Conservation (phyloP, 768 basidiomycete species). For the Amyloporia xantha region DNA sequence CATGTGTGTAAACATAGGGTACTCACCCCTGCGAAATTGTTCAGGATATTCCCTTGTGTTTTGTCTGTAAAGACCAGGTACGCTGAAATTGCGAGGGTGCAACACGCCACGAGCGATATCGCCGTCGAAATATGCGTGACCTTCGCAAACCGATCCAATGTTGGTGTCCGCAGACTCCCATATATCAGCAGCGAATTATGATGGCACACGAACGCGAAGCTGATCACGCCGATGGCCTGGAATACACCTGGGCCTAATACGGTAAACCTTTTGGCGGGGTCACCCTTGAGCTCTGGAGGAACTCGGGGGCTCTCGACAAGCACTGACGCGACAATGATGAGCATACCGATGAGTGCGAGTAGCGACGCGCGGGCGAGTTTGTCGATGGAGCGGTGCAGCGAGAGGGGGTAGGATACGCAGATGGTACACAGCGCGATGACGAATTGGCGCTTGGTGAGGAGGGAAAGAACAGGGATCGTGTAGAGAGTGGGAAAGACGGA, state of each 20-base stretch:
- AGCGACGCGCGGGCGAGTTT: conserved; percentile 91
- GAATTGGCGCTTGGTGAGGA: conserved; percentile 83
- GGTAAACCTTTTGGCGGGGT: conserved; percentile 66
- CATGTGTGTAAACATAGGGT: too few species aligned
- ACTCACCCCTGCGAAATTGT: conserved; percentile 79
- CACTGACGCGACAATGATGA: conserved; percentile 85
- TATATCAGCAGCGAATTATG: conserved; percentile 98
- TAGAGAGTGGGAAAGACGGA: conserved; percentile 67
- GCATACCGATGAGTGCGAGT: conserved; percentile 88
- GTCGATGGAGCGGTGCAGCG: conserved; percentile 94
- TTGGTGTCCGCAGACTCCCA: conserved; percentile 87
- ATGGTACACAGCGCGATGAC: conserved; percentile 83
- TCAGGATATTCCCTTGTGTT: conserved; percentile 92
- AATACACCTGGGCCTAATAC: conserved; percentile 77
- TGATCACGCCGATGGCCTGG: conserved; percentile 96
- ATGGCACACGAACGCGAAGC: conserved; percentile 95
- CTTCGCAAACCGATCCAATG: conserved; percentile 85
- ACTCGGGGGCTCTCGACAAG: conserved; percentile 77
- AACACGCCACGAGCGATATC: conserved; percentile 79
- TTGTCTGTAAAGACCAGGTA: conserved; percentile 88
- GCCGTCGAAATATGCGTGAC: conserved; percentile 91
- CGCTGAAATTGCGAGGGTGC: conserved; percentile 77
- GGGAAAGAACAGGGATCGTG: conserved; percentile 62
- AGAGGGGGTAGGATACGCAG: conserved; percentile 89
- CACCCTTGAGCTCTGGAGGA: conserved; percentile 67